A percentile compares a stretch with the other conserved stretches of the same genome.
These are phyloP conservation scores for Achaetomium macrosporum DNA, from an alignment of 2,329 filamentous ascomycete species.

Conservation along the genomic window DNA sequence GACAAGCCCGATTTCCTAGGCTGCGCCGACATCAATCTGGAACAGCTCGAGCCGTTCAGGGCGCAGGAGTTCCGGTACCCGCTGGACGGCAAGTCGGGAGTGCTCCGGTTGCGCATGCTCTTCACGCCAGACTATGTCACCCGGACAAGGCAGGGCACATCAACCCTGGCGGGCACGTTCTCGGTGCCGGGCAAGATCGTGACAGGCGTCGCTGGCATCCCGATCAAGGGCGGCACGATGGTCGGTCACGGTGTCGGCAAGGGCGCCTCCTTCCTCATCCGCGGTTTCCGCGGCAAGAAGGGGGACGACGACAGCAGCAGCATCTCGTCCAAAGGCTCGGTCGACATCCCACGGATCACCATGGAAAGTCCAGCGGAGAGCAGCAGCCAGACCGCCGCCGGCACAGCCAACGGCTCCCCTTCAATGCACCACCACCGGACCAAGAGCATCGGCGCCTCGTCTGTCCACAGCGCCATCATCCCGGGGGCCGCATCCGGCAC, in stretches of 20 bases:
- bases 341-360: conserved; percentile 39
- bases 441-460: conserved; percentile 58
- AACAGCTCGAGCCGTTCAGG: conserved; percentile 77
- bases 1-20: conserved; percentile 93
- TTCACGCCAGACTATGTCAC: conserved; percentile 93
- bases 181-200: conserved; percentile 82
- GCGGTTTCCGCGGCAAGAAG: conserved; percentile 67
- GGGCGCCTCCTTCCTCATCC: conserved; percentile 84
- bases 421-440: conserved; percentile 41
- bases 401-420: conserved; percentile 30
- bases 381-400: conserved; percentile 26
- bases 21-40: conserved; percentile 66
- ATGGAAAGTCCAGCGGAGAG: conserved; percentile 29
- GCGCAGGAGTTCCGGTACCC: conserved; percentile 67
- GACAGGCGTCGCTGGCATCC: conserved; percentile 71
- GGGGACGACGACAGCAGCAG: conserved; percentile 39
- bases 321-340: conserved; percentile 31
- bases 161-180: conserved; percentile 89
- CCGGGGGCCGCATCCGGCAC: conserved; percentile 56
- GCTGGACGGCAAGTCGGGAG: conserved; percentile 85
- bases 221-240: conserved; percentile 69
- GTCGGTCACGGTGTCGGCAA: conserved; percentile 78
- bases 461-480: conserved; percentile 58
- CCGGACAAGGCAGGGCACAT: conserved; percentile 79
- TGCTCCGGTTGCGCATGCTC: conserved; percentile 72